Evolutionary conservation across 108 stramenopile genomes (phyloP).

Genomic region (Nannochloropsis granulata): DNA sequence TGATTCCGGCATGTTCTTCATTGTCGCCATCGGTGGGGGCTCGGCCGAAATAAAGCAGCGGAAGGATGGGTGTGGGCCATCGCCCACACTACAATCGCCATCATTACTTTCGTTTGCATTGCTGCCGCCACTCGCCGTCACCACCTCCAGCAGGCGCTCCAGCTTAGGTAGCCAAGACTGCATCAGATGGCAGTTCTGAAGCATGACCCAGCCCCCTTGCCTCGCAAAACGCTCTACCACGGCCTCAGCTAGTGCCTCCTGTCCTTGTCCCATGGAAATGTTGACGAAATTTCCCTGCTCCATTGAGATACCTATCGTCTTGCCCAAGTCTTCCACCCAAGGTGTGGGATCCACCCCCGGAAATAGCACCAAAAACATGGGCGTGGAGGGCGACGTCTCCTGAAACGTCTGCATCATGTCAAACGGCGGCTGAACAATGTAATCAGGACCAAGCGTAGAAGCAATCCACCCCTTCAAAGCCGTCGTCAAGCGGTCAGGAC

Average conservation of each 20-base stretch:
- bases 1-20: constrained; percentile 61
- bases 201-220: constrained; percentile 66
- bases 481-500: constrained; percentile 53
- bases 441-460: constrained; percentile 37
- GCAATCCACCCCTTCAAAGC: constrained; percentile 44
- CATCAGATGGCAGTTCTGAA: constrained; percentile 68
- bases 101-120: constrained; percentile 14
- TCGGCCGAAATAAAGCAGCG: constrained; percentile 66
- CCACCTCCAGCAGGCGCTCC: constrained; percentile 54
- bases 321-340: constrained; percentile 54
- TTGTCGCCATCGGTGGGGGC: constrained; percentile 49
- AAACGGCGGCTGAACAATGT: constrained; percentile 50
- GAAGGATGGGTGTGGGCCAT: background rate
- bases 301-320: constrained; percentile 36
- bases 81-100: background rate
- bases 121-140: constrained; percentile 48
- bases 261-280: constrained; percentile 68
- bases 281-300: constrained; percentile 54
- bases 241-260: constrained; percentile 52
- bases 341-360: constrained; percentile 63
- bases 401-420: constrained; percentile 46
- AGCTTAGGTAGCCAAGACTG: constrained; percentile 56
- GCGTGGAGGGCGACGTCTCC: constrained; percentile 47
- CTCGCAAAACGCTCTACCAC: constrained; percentile 43
- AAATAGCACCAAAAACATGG: constrained; percentile 62